A percentile compares a stretch with the other conserved stretches of the same genome.
Evolutionary conservation across 345 rosid species (phyloP).

Genomic region (Populus alba): DNA sequence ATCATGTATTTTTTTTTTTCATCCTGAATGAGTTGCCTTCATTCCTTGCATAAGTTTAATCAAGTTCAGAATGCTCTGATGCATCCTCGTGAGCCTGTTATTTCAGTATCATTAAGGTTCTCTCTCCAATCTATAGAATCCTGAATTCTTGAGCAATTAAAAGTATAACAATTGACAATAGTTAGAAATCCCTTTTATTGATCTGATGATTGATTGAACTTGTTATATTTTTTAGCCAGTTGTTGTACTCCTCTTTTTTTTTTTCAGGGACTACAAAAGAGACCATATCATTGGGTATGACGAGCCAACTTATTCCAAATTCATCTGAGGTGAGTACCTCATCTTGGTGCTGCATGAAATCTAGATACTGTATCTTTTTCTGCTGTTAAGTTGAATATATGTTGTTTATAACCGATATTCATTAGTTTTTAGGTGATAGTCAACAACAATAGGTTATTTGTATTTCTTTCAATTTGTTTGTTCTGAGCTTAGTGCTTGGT

Average conservation of each 20-base stretch:
- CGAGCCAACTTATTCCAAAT: slow-evolving; percentile 54
- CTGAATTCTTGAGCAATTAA: neutral
- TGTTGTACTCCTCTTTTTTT: neutral
- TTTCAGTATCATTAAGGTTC: too few species aligned
- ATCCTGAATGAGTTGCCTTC: neutral
- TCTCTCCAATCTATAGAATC: neutral
- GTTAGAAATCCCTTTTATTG: neutral
- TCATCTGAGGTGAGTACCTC: slow-evolving; percentile 48
- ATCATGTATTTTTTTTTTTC: neutral
- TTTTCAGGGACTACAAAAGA: slow-evolving; percentile 36
- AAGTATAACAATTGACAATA: neutral
- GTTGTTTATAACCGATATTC: neutral
- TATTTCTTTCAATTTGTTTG: neutral
- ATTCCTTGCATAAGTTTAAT: neutral
- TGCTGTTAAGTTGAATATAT: neutral
- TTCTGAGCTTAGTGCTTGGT: neutral
- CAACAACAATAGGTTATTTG: neutral
- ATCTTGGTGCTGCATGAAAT: neutral
- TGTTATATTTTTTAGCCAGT: neutral
- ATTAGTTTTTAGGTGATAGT: neutral
- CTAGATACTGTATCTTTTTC: neutral
- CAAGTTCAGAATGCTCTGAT: neutral
- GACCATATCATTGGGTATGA: slow-evolving; percentile 34
- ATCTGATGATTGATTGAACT: neutral
- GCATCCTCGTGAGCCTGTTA: neutral